Evolutionary conservation across 2,329 filamentous ascomycete genomes (phyloP), one percentile per base, ranked within the genome.

Genomic region (Fonsecaea pugnacius): DNA sequence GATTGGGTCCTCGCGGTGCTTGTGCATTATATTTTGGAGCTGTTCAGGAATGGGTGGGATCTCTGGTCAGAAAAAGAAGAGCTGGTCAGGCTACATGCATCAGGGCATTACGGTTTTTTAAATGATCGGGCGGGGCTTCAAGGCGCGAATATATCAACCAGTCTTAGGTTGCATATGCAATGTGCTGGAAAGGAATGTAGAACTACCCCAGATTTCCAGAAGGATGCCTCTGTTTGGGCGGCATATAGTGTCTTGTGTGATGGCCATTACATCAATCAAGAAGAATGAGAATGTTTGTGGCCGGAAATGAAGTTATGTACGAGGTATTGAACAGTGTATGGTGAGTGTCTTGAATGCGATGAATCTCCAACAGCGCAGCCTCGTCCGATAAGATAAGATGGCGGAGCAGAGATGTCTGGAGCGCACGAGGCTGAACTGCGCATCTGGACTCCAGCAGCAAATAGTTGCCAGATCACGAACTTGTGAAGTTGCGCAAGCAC

Each of bases 391-490:
- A 48, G 43, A 48, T 24, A 27, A 27, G 43, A 48, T 48, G 43
- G 21, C 8, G 21, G 21, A 24, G 18, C 43, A 21, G 27, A 21
- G 43, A 24, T 48, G 16, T 8, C 14, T 24, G 10, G 16, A 14
- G 38, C n/a, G 18, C 10, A 58, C 12, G 36, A 43, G 38, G 27
- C 18, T 24, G 18, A 27, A n/a, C 56, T 33, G 18, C 48, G n/a
- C 33, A 53, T 21, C 27, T 30, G 12, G 33, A 48, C 24, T 43
- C 16, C 32, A 21, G 51, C 16, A 54, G 43, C 48, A 30, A 50
- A 40, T 62, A 62, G 55, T 59, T 62, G 63, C 59, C 63, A 65
- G 63, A 65, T 65, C 55, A 46, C 52, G 18, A 38, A n/a, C 53
- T 50, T 36, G 30, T 16, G 2, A 36, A 14, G 40, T 51, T 33